These are phyloP conservation scores for Blepharisma stoltei DNA, from an alignment of 73 alveolate genomes.

Conservation along the genomic window DNA sequence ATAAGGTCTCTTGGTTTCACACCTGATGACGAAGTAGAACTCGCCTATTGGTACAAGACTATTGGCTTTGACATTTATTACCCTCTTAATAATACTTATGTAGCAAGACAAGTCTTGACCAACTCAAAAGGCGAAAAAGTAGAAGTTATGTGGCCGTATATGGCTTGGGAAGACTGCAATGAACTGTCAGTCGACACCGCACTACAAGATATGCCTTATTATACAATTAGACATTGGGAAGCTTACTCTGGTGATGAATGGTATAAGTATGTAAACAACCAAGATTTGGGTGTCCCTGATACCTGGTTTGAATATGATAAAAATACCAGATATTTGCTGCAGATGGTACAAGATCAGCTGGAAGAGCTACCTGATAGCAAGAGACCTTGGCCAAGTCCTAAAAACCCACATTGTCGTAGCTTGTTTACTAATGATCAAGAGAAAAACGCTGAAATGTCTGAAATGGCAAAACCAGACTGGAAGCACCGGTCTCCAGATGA, in stretches of 20 bases:
- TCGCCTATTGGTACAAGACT: constrained; percentile 72
- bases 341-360: constrained; percentile 64
- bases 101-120: constrained; percentile 84
- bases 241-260: constrained; percentile 83
- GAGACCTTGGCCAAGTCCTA: constrained; percentile 77
- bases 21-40: constrained; percentile 87
- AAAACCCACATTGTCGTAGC: constrained; percentile 74
- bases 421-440: no score
- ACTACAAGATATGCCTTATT: constrained; percentile 25
- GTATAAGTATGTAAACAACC: constrained; percentile 52
- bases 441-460: no score
- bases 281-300: constrained; percentile 87
- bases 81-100: constrained; percentile 75
- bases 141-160: constrained; percentile 84
- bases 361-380: constrained; percentile 77
- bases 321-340: constrained; percentile 36
- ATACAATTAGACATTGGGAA: constrained; percentile 77
- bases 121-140: constrained; percentile 92
- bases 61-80: constrained; percentile 80
- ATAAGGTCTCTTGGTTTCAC: constrained; percentile 72
- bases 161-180: constrained; percentile 78
- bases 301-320: constrained; percentile 89
- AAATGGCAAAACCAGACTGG: no score
- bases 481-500: no score
- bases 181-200: constrained; percentile 29